Evolutionary conservation across 176 grass and related monocot genomes (phyloP), one percentile per base, ranked within the genome.

Genomic region (sorghum (Sorghum bicolor)): DNA sequence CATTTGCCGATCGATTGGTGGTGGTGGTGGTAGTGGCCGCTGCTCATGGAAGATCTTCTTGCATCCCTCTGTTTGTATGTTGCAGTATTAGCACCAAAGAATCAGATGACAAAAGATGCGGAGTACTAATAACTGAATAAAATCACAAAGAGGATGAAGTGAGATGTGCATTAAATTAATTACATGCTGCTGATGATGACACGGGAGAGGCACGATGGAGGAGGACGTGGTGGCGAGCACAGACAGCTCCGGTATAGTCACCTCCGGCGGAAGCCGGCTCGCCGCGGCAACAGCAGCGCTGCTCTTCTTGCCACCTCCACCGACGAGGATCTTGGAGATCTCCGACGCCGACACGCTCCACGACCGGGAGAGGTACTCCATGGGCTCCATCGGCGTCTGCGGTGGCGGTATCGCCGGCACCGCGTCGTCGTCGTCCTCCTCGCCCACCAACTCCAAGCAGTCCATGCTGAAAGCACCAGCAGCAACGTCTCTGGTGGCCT

Each of bases 271-370:
- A 58, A 88, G 17, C 53, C 85, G 66, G 73, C 79, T 74, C 1
- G 70, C 80, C 12, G 85, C 71, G 9, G 76, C 84, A 6, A 78
- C 80, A 2, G 4, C 44, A 47, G 8, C 80, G 68, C 78, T 40
- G 75, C 87, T 88, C 83, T 64, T 92, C 79, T 88, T 94, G 75
- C 69, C 61, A 32, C 44, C 44, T 15, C 90, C 84, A 0, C 37
- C 41, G 37, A 92, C 14, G 4, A 95, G 85, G 1, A 91, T 85
- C 93, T 92, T 95, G 31, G 90, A 95, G 7, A 95, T 95, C 90
- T 95, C 93, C 0, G 93, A 90, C 0, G 93, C 90, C 2, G 93
- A 95, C 82, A 95, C 93, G 85, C 93, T 95, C 93, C 93, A 95
- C 39, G 93, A 95, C 83, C 93, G 60, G 0, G 93, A 90, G 38